A percentile compares a stretch with the other conserved stretches of the same genome.
phyloP scores from a whole-genome alignment of 208 protist genomes.

The Kentomonas sorsogonicus region DNA sequence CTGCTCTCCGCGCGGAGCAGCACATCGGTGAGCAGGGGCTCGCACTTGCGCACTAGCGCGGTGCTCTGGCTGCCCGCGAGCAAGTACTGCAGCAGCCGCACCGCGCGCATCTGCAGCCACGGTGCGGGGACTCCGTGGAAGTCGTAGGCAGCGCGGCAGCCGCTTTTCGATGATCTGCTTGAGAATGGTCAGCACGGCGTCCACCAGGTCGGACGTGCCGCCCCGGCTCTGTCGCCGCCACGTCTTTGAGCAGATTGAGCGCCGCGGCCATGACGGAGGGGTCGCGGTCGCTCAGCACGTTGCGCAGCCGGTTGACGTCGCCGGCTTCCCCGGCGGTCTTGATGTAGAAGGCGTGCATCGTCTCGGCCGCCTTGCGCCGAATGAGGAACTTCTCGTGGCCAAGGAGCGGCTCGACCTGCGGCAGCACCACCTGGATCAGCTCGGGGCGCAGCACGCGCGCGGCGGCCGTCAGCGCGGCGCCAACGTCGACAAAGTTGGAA shows the following conservation, averaged over 20 bases:
- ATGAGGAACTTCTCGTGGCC: conserved; percentile 63
- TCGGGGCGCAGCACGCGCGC: conserved; percentile 79
- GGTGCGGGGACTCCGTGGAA: conserved; percentile 96
- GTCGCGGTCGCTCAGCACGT: conserved; percentile 92
- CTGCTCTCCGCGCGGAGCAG: neutral
- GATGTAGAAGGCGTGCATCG: conserved; percentile 84
- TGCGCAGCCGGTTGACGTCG: conserved; percentile 46
- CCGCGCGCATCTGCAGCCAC: conserved; percentile 95
- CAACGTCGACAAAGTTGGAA: conserved; percentile 86
- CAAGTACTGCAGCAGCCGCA: conserved; percentile 85
- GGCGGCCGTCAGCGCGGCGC: conserved; percentile 86
- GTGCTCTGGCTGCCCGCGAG: too few relatives aligned
- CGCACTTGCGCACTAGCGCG: too few relatives aligned
- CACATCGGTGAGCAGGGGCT: too few relatives aligned
- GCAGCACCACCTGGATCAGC: conserved; percentile 80
- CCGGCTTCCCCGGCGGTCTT: conserved; percentile 26
- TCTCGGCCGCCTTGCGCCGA: conserved; percentile 91
- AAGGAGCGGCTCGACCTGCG: conserved; percentile 56
- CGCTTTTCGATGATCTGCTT: conserved; percentile 90
- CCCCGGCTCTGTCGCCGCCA: conserved; percentile 25
- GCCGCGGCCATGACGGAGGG: conserved; percentile 94
- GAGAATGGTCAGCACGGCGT: conserved; percentile 91
- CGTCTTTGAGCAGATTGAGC: conserved; percentile 78
- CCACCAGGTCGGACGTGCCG: conserved; percentile 58
- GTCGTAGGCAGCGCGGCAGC: conserved; percentile 88